phyloP scores from a whole-genome alignment of 495 filamentous ascomycete species.

The Trichoderma asperelloides region DNA sequence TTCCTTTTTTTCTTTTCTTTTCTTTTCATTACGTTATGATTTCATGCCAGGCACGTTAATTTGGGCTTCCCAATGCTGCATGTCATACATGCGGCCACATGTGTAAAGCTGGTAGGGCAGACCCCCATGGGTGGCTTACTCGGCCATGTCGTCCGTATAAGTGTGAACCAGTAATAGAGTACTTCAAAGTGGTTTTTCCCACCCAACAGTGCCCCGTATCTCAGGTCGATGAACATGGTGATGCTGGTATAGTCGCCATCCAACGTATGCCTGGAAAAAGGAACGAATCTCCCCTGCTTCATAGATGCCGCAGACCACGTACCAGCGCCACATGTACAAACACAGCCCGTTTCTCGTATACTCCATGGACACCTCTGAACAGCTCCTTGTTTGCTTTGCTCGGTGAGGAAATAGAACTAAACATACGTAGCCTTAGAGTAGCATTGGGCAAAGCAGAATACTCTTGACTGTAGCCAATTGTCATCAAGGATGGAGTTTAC shows the following conservation, averaged over 20 bases:
- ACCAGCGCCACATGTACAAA: neutral
- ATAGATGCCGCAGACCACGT: neutral
- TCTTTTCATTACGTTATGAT: neutral
- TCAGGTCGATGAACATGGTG: neutral
- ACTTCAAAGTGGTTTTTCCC: neutral
- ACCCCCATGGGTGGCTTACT: neutral
- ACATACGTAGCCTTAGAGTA: neutral
- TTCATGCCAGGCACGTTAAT: neutral
- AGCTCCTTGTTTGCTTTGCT: neutral
- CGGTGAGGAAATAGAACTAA: neutral
- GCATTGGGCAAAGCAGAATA: neutral
- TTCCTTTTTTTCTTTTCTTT: neutral
- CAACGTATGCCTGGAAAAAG: neutral
- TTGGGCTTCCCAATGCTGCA: neutral
- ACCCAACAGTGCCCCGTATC: neutral
- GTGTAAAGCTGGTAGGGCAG: neutral
- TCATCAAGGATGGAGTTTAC: neutral
- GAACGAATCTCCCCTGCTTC: neutral
- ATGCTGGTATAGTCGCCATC: neutral
- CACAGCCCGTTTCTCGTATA: neutral
- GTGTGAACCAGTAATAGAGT: neutral
- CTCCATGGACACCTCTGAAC: neutral
- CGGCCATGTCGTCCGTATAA: too few species aligned
- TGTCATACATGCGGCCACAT: conserved; percentile 3
- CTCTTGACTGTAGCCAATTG: neutral